Evolutionary conservation across 164 flowering plant genomes (phyloP).

Genomic region (Berberis thunbergii): DNA sequence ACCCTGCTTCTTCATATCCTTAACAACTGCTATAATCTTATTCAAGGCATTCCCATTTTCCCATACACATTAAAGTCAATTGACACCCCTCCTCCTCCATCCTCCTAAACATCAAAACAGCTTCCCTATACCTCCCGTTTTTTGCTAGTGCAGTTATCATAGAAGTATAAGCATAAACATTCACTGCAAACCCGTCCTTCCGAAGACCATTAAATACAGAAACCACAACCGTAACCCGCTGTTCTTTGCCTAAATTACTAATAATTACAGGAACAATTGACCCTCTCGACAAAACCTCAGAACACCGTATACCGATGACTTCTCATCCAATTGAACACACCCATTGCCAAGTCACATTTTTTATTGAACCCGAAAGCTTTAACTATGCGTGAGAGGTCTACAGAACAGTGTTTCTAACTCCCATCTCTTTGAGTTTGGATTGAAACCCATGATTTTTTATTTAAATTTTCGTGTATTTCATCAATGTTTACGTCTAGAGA

Average conservation of each 20-base stretch:
- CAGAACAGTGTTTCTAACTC: constrained; percentile 17
- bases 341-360: constrained; percentile 50
- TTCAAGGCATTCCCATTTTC: constrained; percentile 89
- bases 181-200: constrained; percentile 50
- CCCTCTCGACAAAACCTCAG: constrained; percentile 24
- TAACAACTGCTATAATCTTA: constrained; percentile 43
- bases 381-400: constrained; percentile 50
- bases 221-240: constrained; percentile 42
- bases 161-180: constrained; percentile 81
- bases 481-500: constrained; percentile 18
- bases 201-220: constrained; percentile 39
- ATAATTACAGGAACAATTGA: constrained; percentile 54
- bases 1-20: constrained; percentile 63
- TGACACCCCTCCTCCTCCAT: constrained; percentile 77
- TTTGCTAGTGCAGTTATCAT: constrained; percentile 57
- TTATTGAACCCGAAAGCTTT: constrained; percentile 59
- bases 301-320: constrained; percentile 26
- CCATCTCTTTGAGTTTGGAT: background rate
- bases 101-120: constrained; percentile 51
- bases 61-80: constrained; percentile 87
- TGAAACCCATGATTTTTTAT: constrained; percentile 1
- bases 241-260: constrained; percentile 51
- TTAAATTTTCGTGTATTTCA: constrained; percentile 16
- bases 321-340: constrained; percentile 56
- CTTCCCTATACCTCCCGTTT: constrained; percentile 69